Percentiles rank a stretch among this genome's conserved stretches.
These are phyloP conservation scores for Neofusicoccum kwambonambiense DNA, from an alignment of 2,329 filamentous ascomycete genomes.

Conservation along the genomic window DNA sequence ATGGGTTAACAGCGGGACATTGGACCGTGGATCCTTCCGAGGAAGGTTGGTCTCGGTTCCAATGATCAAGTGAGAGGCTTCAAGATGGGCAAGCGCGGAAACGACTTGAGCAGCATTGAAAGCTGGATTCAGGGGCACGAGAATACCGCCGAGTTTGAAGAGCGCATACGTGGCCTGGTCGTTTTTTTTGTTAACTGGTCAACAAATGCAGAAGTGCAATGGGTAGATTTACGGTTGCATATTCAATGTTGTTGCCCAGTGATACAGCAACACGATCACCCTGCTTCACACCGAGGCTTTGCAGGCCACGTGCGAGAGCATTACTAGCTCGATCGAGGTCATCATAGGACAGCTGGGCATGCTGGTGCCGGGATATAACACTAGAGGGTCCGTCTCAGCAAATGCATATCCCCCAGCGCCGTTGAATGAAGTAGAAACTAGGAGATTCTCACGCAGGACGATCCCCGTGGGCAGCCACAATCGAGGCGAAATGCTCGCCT, in stretches of 20 bases:
- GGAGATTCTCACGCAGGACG: constrained; percentile 51
- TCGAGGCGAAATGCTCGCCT: constrained; percentile 66
- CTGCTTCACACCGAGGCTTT: constrained; percentile 70
- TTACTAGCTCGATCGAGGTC: constrained; percentile 75
- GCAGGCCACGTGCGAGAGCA: constrained; percentile 68
- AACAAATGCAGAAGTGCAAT: neutral
- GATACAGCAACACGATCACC: constrained; percentile 84
- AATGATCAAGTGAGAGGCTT: constrained; percentile 72
- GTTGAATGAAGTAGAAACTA: no score
- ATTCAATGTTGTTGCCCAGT: constrained; percentile 81
- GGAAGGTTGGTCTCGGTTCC: constrained; percentile 85
- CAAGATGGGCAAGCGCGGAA: constrained; percentile 74
- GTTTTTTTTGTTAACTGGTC: no score
- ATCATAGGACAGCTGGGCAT: constrained; percentile 67
- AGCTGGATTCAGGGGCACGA: constrained; percentile 89
- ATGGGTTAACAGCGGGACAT: constrained; percentile 57
- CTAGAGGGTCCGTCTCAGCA: constrained; percentile 32
- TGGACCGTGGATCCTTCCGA: constrained; percentile 59
- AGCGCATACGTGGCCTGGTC: constrained; percentile 70
- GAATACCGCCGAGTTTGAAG: constrained; percentile 89
- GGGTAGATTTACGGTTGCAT: constrained; percentile 61
- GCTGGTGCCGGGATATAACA: constrained; percentile 62
- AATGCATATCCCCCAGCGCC: neutral
- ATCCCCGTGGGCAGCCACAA: constrained; percentile 66
- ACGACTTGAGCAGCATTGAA: constrained; percentile 80